Percentiles rank a stretch among this genome's conserved stretches.
phyloP scores from a whole-genome alignment of 306 rosid species.

The Dicorynia guianensis region DNA sequence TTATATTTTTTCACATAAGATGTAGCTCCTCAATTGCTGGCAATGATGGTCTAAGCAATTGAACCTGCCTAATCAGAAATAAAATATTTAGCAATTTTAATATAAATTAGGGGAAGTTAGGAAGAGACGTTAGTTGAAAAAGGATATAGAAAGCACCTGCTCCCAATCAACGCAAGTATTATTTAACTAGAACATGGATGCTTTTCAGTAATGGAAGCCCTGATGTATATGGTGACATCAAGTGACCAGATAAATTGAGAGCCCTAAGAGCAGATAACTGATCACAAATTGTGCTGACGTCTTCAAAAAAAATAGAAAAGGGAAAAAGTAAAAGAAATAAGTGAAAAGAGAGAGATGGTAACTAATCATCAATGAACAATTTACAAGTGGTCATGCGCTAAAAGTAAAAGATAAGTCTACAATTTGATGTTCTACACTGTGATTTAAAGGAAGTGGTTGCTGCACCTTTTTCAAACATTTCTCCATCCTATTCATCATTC shows the following conservation, averaged over 20 bases:
- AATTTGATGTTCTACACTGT: not conserved
- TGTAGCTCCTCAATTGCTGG: slow-evolving; percentile 87
- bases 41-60: slow-evolving; percentile 65
- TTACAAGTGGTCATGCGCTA: slow-evolving; percentile 21
- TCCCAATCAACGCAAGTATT: slow-evolving; percentile 76
- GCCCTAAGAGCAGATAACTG: slow-evolving; percentile 70
- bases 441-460: not conserved
- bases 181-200: slow-evolving; percentile 78
- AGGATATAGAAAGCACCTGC: slow-evolving; percentile 61
- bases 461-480: not conserved
- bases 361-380: slow-evolving; percentile 18
- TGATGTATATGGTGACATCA: slow-evolving; percentile 59
- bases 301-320: slow-evolving; percentile 55
- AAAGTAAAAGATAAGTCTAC: not conserved
- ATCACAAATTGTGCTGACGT: slow-evolving; percentile 76
- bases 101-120: slow-evolving; percentile 12
- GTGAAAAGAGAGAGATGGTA: slow-evolving; percentile 31
- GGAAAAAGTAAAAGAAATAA: no score
- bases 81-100: slow-evolving; percentile 39
- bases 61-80: slow-evolving; percentile 67
- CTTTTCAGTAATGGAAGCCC: slow-evolving; percentile 62
- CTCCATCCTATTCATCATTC: not conserved
- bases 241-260: slow-evolving; percentile 78
- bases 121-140: slow-evolving; percentile 9
- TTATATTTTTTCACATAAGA: slow-evolving; percentile 80